Base-by-base conservation (phyloP, 352 stramenopile species). In the Globisporangium apiculatum region DNA sequence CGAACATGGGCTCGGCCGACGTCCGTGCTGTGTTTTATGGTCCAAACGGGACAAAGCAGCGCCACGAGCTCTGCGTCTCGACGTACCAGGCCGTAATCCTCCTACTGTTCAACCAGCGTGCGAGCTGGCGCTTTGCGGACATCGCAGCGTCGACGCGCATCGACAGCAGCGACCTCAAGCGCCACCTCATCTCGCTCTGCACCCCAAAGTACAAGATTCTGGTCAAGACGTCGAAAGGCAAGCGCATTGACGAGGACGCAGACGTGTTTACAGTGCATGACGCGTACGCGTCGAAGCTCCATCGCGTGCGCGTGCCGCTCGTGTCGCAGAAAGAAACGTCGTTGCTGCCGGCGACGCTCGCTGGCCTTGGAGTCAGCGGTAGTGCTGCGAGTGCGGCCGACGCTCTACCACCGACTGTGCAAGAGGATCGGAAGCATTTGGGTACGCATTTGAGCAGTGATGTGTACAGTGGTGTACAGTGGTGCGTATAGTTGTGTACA, bases 1-100 rank as follows among this genome's bases (percentile, higher is more conserved):
- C 91, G 8, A 97, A 95, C 49, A 93, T 97, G 67, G 96, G 79
- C 15, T 85, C 72, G 2, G 92, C 94, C 10, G 97, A 99, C 69
- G 53, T 99, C 17, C 89, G 87, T 24, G 94, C 94, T 3, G 86
- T 67, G 1, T 98, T 98, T 12, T 31, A 31, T 31, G 24, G 24
- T 31, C 24, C 24, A 31, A 31, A 31, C 2, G 45, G 51, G 18
- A 61, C 55, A n/a, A 76, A 76, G 35, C 76, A 85, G 43, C 79
- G 86, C 18, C 89, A 99, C 64, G 96, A 99, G 51, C 70, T 99
- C 0, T 97, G 88, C 48, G 96, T 99, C 31, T 98, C 94, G 18
- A 99, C 97, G 7, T 99, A 99, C 67, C 96, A 99, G 77, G 98
- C 98, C 66, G 97, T 97, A 56, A 98, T 99, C 48, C 76, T 99